Conservation (phyloP, 2,329 filamentous ascomycete genomes). For the Hysterium pulicare region DNA sequence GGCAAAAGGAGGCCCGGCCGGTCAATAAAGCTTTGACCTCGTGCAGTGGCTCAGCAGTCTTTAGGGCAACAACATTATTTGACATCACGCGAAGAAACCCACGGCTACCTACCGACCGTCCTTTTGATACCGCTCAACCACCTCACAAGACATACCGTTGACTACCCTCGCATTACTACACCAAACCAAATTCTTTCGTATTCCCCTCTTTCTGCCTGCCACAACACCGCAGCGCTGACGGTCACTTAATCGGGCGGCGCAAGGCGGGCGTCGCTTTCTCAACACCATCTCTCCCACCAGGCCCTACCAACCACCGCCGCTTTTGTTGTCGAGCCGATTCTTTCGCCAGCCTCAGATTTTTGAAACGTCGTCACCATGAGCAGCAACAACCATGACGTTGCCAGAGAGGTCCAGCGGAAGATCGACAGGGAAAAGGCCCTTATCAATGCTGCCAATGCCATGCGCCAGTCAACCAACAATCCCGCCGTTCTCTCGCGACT, state of each 20-base stretch:
- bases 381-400: constrained; percentile 60
- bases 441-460: constrained; percentile 88
- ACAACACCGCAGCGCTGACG: neutral
- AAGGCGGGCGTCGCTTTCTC: neutral
- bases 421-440: constrained; percentile 96
- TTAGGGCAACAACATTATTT: neutral
- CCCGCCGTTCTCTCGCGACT: constrained; percentile 84
- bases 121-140: constrained; percentile 9
- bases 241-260: neutral
- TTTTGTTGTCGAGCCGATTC: neutral
- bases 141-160: constrained; percentile 5
- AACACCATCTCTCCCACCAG: neutral
- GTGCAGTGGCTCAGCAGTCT: constrained; percentile 5
- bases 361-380: constrained; percentile 46
- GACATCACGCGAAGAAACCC: constrained; percentile 3
- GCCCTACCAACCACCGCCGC: constrained; percentile 4
- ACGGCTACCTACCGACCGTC: constrained; percentile 1
- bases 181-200: constrained; percentile 1
- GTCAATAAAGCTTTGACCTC: constrained; percentile 5
- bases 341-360: neutral
- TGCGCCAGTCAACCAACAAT: constrained; percentile 96
- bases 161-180: constrained; percentile 13
- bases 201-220: constrained; percentile 12
- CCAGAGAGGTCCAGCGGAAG: constrained; percentile 87
- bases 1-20: constrained; percentile 5